These are phyloP conservation scores for Cicer pinnatifidum DNA, from an alignment of 306 rosid genomes.

Conservation along the genomic window DNA sequence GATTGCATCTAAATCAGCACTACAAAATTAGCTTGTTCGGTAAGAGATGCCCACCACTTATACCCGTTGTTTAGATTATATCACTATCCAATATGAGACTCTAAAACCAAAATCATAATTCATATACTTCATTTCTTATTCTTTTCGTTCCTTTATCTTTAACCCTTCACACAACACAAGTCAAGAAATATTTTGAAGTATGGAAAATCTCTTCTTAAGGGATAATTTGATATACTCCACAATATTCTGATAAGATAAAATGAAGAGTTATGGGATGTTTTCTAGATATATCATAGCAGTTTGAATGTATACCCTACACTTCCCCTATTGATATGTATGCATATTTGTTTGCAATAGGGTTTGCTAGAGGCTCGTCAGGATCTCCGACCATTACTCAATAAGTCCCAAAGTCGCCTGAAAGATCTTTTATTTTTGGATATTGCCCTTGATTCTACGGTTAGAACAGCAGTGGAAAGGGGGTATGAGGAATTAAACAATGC, in stretches of 20 bases:
- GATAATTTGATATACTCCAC: not conserved
- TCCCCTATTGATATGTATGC: constrained; percentile 31
- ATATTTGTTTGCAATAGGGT: constrained; percentile 56
- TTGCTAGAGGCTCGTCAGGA: constrained; percentile 95
- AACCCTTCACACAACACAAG: not conserved
- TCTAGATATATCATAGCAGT: not conserved
- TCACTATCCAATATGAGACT: too few species aligned
- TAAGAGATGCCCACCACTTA: not conserved
- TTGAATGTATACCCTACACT: constrained; percentile 25
- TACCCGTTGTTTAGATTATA: not conserved
- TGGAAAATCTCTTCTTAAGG: not conserved
- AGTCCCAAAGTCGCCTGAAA: constrained; percentile 77
- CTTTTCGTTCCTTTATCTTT: not conserved
- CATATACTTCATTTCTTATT: not conserved
- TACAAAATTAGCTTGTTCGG: not conserved
- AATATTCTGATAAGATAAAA: not conserved
- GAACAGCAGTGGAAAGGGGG: constrained; percentile 94
- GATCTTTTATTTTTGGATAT: constrained; percentile 94
- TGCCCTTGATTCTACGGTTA: constrained; percentile 94
- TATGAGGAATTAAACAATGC: constrained; percentile 81
- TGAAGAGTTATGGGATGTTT: constrained; percentile 7
- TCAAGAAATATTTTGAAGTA: not conserved
- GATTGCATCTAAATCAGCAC: not conserved
- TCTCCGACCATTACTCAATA: constrained; percentile 70
- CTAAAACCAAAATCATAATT: not conserved